Evolutionary conservation across 2,329 filamentous ascomycete genomes (phyloP), one percentile per base, ranked within the genome.

Genomic region (Dendrostoma leiphaemia): DNA sequence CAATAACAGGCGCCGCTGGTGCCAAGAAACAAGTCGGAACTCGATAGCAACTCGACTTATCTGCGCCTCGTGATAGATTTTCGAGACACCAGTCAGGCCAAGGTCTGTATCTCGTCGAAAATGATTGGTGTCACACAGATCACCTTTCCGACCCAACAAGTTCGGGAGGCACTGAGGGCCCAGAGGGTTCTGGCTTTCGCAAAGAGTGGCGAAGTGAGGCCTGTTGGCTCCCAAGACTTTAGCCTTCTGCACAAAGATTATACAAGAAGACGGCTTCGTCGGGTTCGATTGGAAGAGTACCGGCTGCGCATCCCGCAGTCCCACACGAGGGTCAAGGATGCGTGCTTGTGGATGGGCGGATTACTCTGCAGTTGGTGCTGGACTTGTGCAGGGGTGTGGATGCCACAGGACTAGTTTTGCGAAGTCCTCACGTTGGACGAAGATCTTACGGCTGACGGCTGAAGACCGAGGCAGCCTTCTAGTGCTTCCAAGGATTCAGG

Each of bases 201-300:
- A 29, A 26, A 44, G 17, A 44, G 55, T 54, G 55, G 55, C 51
- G 43, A 57, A 41, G 48, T 41, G 10, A 54, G 29, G 31, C 38
- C 43, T 19, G 23, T 48, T 54, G 49, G 51, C 24, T 41, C 35
- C 31, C 15, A 9, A 35, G 31, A 19, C 17, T 23, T 41, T 40
- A 45, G 47, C 37, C 23, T 54, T 37, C 44, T 54, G 51, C 55
- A 48, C 44, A 51, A 19, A 32, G 44, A 29, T n/a, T 31, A 32
- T 35, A 29, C 29, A 38, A 40, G 38, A 51, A 32, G 35, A 34
- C 41, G 48, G 48, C 47, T 43, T 23, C 34, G 24, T 54, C 38
- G 23, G 19, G 13, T 7, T 38, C 38, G 28, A 15, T 44, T 35
- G 48, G 37, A 19, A 32, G 19, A 10, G 37, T 50, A 43, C 34